Percentiles rank a stretch among this genome's conserved stretches.
Evolutionary conservation across 1,284 basidiomycete species (phyloP).

Genomic region (Austropuccinia psidii): DNA sequence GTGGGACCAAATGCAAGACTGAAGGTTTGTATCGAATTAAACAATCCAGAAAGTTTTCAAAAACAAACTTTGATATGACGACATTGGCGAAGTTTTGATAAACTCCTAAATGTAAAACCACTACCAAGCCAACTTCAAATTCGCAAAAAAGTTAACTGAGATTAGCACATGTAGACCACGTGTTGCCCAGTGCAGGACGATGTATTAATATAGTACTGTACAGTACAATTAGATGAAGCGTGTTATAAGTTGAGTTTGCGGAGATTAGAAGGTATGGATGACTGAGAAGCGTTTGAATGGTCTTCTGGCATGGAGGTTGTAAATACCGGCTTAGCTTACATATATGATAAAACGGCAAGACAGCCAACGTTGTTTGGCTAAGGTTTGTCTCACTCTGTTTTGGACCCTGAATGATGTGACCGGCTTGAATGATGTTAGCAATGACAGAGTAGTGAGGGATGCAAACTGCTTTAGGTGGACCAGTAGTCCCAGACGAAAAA

Average conservation of each 20-base stretch:
- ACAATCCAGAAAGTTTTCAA: not conserved
- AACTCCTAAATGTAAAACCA: not conserved
- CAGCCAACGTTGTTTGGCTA: not conserved
- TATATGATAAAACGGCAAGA: constrained; percentile 11
- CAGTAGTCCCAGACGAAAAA: constrained; percentile 75
- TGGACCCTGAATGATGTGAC: not conserved
- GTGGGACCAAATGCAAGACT: not conserved
- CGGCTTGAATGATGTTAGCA: not conserved
- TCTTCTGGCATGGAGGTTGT: not conserved
- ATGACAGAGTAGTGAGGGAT: not conserved
- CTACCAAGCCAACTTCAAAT: not conserved
- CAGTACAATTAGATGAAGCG: not conserved
- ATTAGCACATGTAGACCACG: not conserved
- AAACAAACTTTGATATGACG: not conserved
- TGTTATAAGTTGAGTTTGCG: not conserved
- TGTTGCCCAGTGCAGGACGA: too few species aligned
- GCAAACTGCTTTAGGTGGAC: constrained; percentile 60
- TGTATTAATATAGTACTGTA: too few species aligned
- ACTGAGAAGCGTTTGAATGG: not conserved
- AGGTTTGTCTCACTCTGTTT: not conserved
- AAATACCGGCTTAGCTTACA: not conserved
- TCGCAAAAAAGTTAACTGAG: not conserved
- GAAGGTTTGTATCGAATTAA: not conserved
- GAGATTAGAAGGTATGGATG: too few species aligned
- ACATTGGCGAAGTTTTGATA: not conserved